Base-by-base conservation (phyloP, 768 basidiomycete genomes). In the Boletus edulis region DNA sequence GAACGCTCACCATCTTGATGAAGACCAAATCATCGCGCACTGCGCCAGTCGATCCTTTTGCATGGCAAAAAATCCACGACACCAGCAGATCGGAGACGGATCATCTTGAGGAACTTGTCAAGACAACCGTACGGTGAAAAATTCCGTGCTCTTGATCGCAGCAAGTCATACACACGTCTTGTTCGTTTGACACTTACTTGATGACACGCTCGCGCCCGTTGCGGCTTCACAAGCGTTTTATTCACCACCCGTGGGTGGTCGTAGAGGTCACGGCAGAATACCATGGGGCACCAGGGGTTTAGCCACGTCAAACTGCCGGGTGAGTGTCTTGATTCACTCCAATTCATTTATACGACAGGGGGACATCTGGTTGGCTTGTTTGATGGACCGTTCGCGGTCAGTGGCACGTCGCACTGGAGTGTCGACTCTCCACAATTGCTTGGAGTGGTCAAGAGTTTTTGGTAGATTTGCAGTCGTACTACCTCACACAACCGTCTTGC, bases 241-340 rank as follows among this genome's bases (percentile, higher is more conserved):
- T 54, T 54, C 47, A 57, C 54, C 66, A 44, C 32, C 45, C 43
- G 37, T 22, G 49, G 18, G 51, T 37, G 40, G 42, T 29, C 24
- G 46, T 42, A 52, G 37, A 38, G 42, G 43, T 48, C 51, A 51
- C 40, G 18, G 52, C 41, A 54, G 22, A 46, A 39, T 53, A 17
- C 48, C 58, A 52, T 8, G 15, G 42, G 5, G 40, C 18, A 41
- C 32, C 18, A 12, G 39, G n/a, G 37, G 17, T 51, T 38, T 27
- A 46, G 56, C 48, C 57, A 42, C 38, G 55, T 64, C 57, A 68
- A 12, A 58, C 58, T 43, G 49, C 51, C 38, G 46, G 29, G 68
- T 64, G 68, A 68, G 67, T 66, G 68, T 66, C 64, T 70, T 68
- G 66, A 47, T 58, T 68, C 67, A 68, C 63, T 68, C 63, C 38